Conservation (phyloP, 2,329 filamentous ascomycete genomes). For the Graphiopsis chlorocephala region DNA sequence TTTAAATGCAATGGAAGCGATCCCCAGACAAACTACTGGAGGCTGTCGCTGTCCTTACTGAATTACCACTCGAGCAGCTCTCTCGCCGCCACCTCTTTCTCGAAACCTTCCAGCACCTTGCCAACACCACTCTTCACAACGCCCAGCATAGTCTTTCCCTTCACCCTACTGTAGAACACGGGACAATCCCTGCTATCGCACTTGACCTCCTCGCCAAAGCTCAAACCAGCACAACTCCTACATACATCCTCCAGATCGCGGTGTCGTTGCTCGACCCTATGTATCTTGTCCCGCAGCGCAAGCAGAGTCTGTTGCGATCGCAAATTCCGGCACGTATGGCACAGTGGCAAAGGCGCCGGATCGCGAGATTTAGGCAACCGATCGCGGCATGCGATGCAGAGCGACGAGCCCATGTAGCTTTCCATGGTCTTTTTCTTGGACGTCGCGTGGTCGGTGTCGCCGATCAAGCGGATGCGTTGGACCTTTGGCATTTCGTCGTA, state of each 20-base stretch:
- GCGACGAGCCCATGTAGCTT: conserved; percentile 79
- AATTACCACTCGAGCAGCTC: conserved; percentile 25
- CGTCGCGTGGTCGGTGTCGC: conserved; percentile 23
- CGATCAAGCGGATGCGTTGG: conserved; percentile 67
- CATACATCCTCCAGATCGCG: conserved; percentile 69
- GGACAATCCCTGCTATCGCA: conserved; percentile 93
- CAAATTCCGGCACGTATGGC: conserved; percentile 53
- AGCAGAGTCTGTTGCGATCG: conserved; percentile 61
- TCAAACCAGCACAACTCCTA: conserved; percentile 71
- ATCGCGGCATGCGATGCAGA: conserved; percentile 72
- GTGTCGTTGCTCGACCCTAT: conserved; percentile 61
- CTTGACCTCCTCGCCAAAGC: conserved; percentile 71
- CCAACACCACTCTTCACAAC: conserved; percentile 40
- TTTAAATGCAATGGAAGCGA: neutral
- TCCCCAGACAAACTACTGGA: too few species aligned
- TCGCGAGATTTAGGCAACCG: conserved; percentile 45
- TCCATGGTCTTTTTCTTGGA: conserved; percentile 70
- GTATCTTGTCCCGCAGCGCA: conserved; percentile 61
- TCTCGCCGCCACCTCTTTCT: conserved; percentile 28
- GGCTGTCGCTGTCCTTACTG: neutral
- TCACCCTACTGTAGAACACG: conserved; percentile 78
- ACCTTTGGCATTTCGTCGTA: conserved; percentile 96
- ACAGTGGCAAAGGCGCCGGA: conserved; percentile 49
- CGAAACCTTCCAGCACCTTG: conserved; percentile 43
- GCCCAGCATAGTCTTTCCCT: conserved; percentile 52